Base-by-base conservation (phyloP, 2,329 filamentous ascomycete genomes). In the Claviceps quebecensis region DNA sequence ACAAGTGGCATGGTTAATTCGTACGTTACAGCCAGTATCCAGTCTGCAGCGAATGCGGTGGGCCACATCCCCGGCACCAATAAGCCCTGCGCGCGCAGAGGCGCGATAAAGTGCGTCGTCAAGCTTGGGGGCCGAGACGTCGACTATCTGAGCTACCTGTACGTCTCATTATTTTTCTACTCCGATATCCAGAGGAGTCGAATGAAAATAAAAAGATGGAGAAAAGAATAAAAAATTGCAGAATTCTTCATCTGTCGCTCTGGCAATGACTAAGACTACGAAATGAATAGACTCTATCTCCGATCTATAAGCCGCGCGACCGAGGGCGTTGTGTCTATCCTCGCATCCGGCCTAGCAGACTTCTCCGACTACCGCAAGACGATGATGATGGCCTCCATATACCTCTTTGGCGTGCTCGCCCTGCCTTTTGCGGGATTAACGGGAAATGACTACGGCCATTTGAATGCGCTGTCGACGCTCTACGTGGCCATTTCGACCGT, bases 301-400 rank as follows among this genome's bases (percentile, higher is more conserved):
- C 45, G 54, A 37, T 48, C 56, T 43, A 56, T 57, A 46, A 55
- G 53, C 26, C 50, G 56, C 22, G 56, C 56, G 11, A 47, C 47
- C 45, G 54, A 57, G 39, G 56, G 56, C 14, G 43, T 57, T n/a
- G 54, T 56, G 9, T 56, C 54, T 6, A 57, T 56, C 23, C 17
- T 57, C 11, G 44, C 54, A 9, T 51, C 56, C 8, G 56, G 56
- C 38, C 45, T 51, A 6, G 56, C 56, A 9, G 56, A 57, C 40
- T 57, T 56, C 52, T 57, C 56, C 9, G 49, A 56, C 48, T 56
- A 57, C 45, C 56, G 56, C 40, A 57, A 57, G 50, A 51, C 48
- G 13, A 57, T 57, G 56, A 57, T 57, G 56, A 56, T 57, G 56
- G 44, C 49, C 16, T 57, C 56, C 22, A 57, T 57, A 13, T 57